phyloP scores from a whole-genome alignment of 2,329 filamentous ascomycete species.

The Apiospora marii region DNA sequence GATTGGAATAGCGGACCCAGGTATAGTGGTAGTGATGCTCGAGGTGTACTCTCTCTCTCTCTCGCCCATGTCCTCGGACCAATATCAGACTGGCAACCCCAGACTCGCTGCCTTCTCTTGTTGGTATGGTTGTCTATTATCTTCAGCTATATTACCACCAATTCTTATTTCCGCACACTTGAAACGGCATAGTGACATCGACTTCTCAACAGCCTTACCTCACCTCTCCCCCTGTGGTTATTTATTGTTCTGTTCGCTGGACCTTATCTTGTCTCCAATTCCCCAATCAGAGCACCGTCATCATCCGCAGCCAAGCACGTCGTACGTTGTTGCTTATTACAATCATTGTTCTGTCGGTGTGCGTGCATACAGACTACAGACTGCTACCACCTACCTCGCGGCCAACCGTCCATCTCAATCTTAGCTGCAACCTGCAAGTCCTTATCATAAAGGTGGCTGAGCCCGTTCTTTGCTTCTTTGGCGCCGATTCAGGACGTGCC shows the following conservation, averaged over 20 bases:
- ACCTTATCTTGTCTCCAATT: neutral
- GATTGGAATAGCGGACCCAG: slow-evolving; percentile 9
- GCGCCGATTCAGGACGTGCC: slow-evolving; percentile 17
- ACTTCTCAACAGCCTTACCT: neutral
- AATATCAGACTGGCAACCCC: slow-evolving; percentile 18
- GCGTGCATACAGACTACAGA: neutral
- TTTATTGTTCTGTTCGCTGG: neutral
- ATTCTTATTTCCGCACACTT: slow-evolving; percentile 10
- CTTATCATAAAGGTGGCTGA: slow-evolving; percentile 15
- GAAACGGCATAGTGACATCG: slow-evolving; percentile 12
- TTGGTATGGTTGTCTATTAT: neutral
- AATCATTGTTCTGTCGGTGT: slow-evolving; percentile 5
- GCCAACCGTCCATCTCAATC: neutral
- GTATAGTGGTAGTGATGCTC: neutral
- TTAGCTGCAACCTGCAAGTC: slow-evolving; percentile 5
- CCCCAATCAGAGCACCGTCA: neutral
- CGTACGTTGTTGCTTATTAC: slow-evolving; percentile 8
- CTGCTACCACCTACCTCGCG: neutral
- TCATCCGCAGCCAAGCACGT: slow-evolving; percentile 2
- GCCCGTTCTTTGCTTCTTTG: slow-evolving; percentile 20
- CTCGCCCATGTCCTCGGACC: slow-evolving; percentile 18
- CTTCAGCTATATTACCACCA: neutral
- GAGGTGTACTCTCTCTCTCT: neutral
- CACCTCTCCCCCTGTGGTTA: neutral
- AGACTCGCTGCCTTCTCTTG: slow-evolving; percentile 1